A percentile compares a stretch with the other conserved stretches of the same genome.
These are phyloP conservation scores for Lipomyces oligophaga DNA, from an alignment of 805 yeast genomes.

Conservation along the genomic window DNA sequence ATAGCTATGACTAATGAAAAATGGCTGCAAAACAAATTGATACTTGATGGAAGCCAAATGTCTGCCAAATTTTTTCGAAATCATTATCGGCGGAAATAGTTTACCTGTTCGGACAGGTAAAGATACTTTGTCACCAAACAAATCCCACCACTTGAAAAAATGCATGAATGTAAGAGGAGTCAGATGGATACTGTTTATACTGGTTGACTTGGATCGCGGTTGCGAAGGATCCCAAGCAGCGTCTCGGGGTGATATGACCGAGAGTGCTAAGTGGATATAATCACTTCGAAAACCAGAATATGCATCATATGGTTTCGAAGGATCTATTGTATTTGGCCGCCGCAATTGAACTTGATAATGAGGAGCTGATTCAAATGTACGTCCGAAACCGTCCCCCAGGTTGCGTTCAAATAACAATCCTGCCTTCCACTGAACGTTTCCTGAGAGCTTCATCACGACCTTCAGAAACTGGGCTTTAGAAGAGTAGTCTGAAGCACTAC, in stretches of 20 bases:
- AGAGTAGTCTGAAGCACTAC: conserved; percentile 29
- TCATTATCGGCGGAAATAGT: conserved; percentile 49
- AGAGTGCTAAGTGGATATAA: conserved; percentile 67
- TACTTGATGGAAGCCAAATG: conserved; percentile 77
- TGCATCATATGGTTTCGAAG: conserved; percentile 63
- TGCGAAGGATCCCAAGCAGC: conserved; percentile 28
- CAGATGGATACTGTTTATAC: conserved; percentile 69
- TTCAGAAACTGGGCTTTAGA: conserved; percentile 39
- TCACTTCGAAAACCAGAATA: conserved; percentile 77
- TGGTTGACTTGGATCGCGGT: conserved; percentile 14
- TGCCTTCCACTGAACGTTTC: conserved; percentile 69
- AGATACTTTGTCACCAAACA: conserved; percentile 73
- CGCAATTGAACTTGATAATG: conserved; percentile 63
- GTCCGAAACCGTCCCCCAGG: conserved; percentile 32
- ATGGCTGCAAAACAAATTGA: conserved; percentile 64
- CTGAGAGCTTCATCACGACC: conserved; percentile 57
- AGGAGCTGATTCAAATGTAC: conserved; percentile 51
- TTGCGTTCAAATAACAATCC: conserved; percentile 69
- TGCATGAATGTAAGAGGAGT: conserved; percentile 64
- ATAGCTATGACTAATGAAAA: conserved; percentile 71
- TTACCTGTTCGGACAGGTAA: conserved; percentile 75
- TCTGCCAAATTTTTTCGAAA: conserved; percentile 64
- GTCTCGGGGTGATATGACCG: conserved; percentile 45
- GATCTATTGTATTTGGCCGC: conserved; percentile 51
- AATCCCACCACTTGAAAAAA: conserved; percentile 81